Conservation (phyloP, 768 basidiomycete genomes). For the Tricholoma sp. region DNA sequence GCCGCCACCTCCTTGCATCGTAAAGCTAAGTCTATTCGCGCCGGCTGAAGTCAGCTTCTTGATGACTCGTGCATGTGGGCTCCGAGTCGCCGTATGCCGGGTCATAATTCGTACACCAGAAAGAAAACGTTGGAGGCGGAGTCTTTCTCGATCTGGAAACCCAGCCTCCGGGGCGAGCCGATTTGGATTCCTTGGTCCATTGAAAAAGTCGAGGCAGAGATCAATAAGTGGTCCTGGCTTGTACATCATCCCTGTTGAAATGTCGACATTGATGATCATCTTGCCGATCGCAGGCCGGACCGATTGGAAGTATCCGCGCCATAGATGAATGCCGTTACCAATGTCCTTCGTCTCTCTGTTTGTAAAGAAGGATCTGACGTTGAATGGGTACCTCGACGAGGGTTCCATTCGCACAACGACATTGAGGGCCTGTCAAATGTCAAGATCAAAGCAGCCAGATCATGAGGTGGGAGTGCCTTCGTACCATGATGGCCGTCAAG, state of each 20-base stretch:
- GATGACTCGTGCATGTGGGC: constrained; percentile 37
- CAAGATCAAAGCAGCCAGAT: background rate
- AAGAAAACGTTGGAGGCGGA: constrained; percentile 35
- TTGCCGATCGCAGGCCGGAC: constrained; percentile 61
- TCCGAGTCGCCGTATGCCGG: constrained; percentile 4
- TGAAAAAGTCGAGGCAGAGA: constrained; percentile 54
- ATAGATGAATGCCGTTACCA: constrained; percentile 61
- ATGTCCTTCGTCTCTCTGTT: constrained; percentile 45
- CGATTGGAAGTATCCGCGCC: constrained; percentile 82
- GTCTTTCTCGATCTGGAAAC: constrained; percentile 47
- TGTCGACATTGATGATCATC: constrained; percentile 73
- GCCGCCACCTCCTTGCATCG: constrained; percentile 36
- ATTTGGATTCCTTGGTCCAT: constrained; percentile 24
- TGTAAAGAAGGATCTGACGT: constrained; percentile 72
- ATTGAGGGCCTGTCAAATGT: constrained; percentile 52
- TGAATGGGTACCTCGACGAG: constrained; percentile 61
- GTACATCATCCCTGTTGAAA: constrained; percentile 75
- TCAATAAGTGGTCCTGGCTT: constrained; percentile 54
- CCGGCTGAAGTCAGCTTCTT: constrained; percentile 47
- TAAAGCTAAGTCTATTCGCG: constrained; percentile 46
- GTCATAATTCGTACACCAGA: constrained; percentile 26
- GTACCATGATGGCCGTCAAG: constrained; percentile 53
- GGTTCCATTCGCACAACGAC: constrained; percentile 76
- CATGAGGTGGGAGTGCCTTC: constrained; percentile 7
- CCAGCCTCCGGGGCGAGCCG: constrained; percentile 28